Evolutionary conservation across 305 asterid species (phyloP).

Genomic region (Lippia alba): DNA sequence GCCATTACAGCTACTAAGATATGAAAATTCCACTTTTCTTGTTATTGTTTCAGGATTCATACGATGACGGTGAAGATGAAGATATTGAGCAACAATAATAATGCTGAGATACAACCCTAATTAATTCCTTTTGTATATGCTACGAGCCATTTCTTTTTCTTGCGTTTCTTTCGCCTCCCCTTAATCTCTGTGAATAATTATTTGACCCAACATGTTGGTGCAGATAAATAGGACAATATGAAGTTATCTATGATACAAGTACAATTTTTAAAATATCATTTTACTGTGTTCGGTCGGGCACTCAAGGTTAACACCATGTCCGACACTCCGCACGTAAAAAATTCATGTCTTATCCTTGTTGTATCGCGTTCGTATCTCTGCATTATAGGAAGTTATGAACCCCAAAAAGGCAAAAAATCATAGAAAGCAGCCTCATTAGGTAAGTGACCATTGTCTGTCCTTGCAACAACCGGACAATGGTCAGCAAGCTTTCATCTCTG

Average conservation of each 20-base stretch:
- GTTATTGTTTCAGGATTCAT: slow-evolving; percentile 17
- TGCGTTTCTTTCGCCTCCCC: background rate
- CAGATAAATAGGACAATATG: background rate
- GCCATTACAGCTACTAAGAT: background rate
- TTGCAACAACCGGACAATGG: background rate
- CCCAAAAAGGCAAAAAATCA: background rate
- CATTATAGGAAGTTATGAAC: slow-evolving; percentile 14
- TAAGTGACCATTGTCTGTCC: slow-evolving; percentile 1
- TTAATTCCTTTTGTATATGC: background rate
- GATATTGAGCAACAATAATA: background rate
- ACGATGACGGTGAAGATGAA: slow-evolving; percentile 22
- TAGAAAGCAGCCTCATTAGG: slow-evolving; percentile 20
- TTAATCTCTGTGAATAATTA: background rate
- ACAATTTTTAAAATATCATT: too few species aligned
- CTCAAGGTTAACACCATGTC: too few species aligned
- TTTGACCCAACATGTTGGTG: slow-evolving; percentile 1
- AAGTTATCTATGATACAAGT: too few species aligned
- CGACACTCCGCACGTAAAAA: too few species aligned
- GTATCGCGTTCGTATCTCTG: too few species aligned
- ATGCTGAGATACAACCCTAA: background rate
- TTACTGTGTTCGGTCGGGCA: too few species aligned
- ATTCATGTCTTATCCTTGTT: too few species aligned
- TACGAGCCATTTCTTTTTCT: background rate
- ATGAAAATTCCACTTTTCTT: background rate
- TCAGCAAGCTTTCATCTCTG: slow-evolving; percentile 28